Evolutionary conservation across 2,329 filamentous ascomycete genomes (phyloP), one percentile per base, ranked within the genome.

Genomic region (Lasiodiplodia theobromae): DNA sequence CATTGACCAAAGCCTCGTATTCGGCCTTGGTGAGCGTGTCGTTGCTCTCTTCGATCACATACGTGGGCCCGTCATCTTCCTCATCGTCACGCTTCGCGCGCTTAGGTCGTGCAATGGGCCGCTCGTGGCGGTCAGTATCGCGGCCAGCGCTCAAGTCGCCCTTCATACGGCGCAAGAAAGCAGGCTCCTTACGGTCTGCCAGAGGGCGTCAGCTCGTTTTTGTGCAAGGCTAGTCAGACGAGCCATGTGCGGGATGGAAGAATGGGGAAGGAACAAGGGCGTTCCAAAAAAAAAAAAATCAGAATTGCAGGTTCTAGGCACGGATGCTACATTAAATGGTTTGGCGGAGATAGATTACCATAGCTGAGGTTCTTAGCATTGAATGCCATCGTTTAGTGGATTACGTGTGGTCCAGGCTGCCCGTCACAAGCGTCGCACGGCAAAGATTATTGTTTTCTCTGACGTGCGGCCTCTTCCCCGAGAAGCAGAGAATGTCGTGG

Each of bases 21-120:
- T 86, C 83, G n/a, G 80, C 81, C 73, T 81, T 86, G 70, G 73
- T 88, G 72, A 80, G 78, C 57, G 90, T 86, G 37, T 90, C 85
- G 67, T 92, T 91, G 62, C 88, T 91, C 4, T 86, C 84, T 76
- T 93, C 92, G 72, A 95, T 87, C 4, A 96, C 88, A 64, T 93
- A 88, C 0, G 93, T 85, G 0, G 92, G 92, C 62, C 85, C 90
- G 77, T 95, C 92, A 72, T 95, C 92, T 14, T 91, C 91, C 70
- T 93, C 89, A 51, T 90, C 89, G 72, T 90, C 69, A 82, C 87
- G 18, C 71, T 78, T 74, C 74, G 86, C 68, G 28, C 76, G 73
- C 73, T 80, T 83, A 57, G 82, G 83, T 63, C 83, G 79, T 12
- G 82, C 79, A 25, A 82, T 73, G 11, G 78, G 79, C 4, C 77